A percentile compares a stretch with the other conserved stretches of the same genome.
Conservation (phyloP, 2,329 filamentous ascomycete species). For the Plenodomus lindquistii region DNA sequence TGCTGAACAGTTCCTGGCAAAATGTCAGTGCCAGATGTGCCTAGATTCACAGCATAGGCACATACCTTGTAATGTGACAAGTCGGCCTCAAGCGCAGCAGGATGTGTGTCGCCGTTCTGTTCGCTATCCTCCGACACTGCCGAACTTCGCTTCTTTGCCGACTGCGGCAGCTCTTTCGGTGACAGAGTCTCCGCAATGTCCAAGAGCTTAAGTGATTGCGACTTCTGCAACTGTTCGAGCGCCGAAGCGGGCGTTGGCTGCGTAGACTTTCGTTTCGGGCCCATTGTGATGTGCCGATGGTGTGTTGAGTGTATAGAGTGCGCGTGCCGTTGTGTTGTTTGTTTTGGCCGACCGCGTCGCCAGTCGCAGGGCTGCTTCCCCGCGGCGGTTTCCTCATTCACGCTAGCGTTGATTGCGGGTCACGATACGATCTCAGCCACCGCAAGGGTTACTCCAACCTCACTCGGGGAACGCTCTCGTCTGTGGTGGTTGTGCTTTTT, state of each 20-base stretch:
- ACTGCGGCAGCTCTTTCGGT: slow-evolving; percentile 51
- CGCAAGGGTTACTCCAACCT: slow-evolving; percentile 2
- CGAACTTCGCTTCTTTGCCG: slow-evolving; percentile 46
- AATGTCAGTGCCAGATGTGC: neutral
- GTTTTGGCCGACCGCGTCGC: slow-evolving; percentile 17
- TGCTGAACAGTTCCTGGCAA: slow-evolving; percentile 82
- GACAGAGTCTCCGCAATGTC: slow-evolving; percentile 76
- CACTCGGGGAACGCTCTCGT: neutral
- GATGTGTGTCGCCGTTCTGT: slow-evolving; percentile 66
- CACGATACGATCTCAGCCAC: slow-evolving; percentile 8
- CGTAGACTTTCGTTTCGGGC: slow-evolving; percentile 27
- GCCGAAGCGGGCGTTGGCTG: slow-evolving; percentile 33
- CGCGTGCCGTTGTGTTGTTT: slow-evolving; percentile 27
- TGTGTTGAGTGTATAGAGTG: neutral
- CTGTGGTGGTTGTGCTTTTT: too few species aligned
- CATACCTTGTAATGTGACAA: slow-evolving; percentile 78
- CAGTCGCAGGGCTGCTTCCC: slow-evolving; percentile 20
- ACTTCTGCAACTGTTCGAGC: slow-evolving; percentile 60
- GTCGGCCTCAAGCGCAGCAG: slow-evolving; percentile 79
- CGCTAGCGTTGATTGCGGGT: slow-evolving; percentile 15
- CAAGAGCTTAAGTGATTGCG: slow-evolving; percentile 70
- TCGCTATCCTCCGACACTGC: slow-evolving; percentile 71
- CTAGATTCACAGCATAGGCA: neutral
- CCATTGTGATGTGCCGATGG: slow-evolving; percentile 22
- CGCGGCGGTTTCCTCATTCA: slow-evolving; percentile 23